Percentiles rank a stretch among this genome's conserved stretches.
phyloP scores from a whole-genome alignment of 306 rosid genomes.

The Sophora flavescens region DNA sequence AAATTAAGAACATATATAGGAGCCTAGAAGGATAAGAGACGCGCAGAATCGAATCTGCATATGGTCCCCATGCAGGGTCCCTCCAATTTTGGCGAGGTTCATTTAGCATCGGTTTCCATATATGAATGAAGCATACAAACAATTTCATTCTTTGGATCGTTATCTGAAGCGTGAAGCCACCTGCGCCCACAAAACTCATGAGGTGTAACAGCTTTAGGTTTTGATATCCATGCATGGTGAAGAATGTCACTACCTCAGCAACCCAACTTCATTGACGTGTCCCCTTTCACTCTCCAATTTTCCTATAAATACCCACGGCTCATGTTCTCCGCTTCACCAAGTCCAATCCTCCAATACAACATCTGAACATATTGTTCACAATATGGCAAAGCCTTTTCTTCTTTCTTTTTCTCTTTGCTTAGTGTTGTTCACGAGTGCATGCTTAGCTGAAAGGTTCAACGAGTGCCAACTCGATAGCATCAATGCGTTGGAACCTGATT shows the following conservation, averaged over 20 bases:
- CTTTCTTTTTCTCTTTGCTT: conserved; percentile 48
- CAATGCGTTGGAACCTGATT: conserved; percentile 46
- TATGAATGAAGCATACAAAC: background rate
- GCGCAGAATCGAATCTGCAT: background rate
- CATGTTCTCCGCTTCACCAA: conserved; percentile 15
- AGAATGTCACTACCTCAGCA: conserved; percentile 51
- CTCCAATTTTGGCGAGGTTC: background rate
- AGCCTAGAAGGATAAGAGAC: background rate
- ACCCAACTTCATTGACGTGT: conserved; percentile 43
- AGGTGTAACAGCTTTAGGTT: conserved; percentile 52
- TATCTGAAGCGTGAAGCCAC: conserved; percentile 16
- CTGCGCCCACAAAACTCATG: conserved; percentile 11
- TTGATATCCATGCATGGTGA: conserved; percentile 55
- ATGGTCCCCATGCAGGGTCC: background rate
- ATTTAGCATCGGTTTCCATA: background rate
- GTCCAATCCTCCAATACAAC: background rate
- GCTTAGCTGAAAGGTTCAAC: conserved; percentile 45
- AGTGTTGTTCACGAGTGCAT: conserved; percentile 32
- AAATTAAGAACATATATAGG: too few species aligned
- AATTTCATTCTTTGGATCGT: background rate
- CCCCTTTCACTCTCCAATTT: background rate
- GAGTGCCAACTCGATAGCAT: conserved; percentile 41
- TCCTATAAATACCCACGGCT: conserved; percentile 37
- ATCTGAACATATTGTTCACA: background rate
- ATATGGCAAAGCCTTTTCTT: conserved; percentile 51